Conservation (phyloP, 768 basidiomycete genomes). For the Lentinula boryana region DNA sequence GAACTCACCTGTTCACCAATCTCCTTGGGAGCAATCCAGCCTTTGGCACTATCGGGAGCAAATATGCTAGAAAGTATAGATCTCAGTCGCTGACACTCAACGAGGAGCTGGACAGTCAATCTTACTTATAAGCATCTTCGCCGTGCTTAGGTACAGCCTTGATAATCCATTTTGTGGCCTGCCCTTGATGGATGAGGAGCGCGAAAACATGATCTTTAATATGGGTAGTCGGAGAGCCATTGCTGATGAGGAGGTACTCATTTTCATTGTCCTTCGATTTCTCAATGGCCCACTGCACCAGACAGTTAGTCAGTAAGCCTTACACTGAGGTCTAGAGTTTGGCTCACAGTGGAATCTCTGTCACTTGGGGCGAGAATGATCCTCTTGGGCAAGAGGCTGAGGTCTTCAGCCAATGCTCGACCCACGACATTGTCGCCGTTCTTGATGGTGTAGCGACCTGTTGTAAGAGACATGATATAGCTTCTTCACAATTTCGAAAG, state of each 20-base stretch:
- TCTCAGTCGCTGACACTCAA: background rate
- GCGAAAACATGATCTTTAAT: background rate
- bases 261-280: background rate
- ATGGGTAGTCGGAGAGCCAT: background rate
- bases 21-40: background rate
- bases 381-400: background rate
- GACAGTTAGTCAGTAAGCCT: background rate
- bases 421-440: background rate
- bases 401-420: background rate
- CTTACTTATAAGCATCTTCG: background rate
- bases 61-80: background rate
- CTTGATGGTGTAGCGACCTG: background rate
- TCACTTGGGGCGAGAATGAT: background rate
- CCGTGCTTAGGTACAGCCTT: background rate
- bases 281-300: background rate
- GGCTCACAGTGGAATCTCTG: background rate
- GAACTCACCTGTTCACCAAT: background rate
- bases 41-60: background rate
- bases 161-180: background rate
- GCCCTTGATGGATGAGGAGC: background rate
- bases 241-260: background rate
- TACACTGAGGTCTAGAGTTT: too few species aligned
- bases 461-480: background rate
- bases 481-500: too few species aligned
- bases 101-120: background rate